Base-by-base conservation (phyloP, 2,329 filamentous ascomycete genomes). In the Fusarium armeniacum region DNA sequence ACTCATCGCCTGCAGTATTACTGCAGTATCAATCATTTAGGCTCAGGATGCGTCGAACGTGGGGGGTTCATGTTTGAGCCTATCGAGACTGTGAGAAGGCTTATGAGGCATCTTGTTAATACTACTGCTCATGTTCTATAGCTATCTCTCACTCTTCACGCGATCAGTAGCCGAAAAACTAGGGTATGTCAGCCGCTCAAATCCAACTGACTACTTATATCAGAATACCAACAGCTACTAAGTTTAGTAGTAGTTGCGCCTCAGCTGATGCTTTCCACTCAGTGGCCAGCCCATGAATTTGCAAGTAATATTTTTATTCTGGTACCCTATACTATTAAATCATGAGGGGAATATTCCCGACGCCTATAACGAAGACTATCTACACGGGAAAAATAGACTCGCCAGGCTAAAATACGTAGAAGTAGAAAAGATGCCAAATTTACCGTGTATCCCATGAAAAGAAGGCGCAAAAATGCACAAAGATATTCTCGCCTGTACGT, bases 291-390 rank as follows among this genome's bases (percentile, higher is more conserved):
- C 16, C 26, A 28, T 35, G 32, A 4, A 41, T 33, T 18, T 46
- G 20, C 11, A 32, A 45, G 22, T 24, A 10, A 30, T 41, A n/a
- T 53, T 67, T 57, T 57, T 50, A 60, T 64, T 64, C 58, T 44
- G 40, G 16, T 65, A 26, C 38, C 54, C 43, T 60, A 52, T 45
- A 61, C 52, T 62, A 47, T 30, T 26, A 32, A 41, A 53, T 41
- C 66, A 70, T 54, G 54, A 57, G 58, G 67, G 67, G 63, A 68
- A 71, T 58, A 65, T 57, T 51, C 46, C 62, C 33, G 46, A 51
- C 58, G 50, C 62, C 62, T 55, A 26, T 38, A 64, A 54, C 55
- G 47, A 43, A 70, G 53, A 59, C 50, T 38, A 44, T 66, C 56
- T 62, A 69, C 43, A 45, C 33, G 26, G 47, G 20, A 57, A 52